Evolutionary conservation across 129 eudicot species (phyloP).

Genomic region (Saussurea involucrata): DNA sequence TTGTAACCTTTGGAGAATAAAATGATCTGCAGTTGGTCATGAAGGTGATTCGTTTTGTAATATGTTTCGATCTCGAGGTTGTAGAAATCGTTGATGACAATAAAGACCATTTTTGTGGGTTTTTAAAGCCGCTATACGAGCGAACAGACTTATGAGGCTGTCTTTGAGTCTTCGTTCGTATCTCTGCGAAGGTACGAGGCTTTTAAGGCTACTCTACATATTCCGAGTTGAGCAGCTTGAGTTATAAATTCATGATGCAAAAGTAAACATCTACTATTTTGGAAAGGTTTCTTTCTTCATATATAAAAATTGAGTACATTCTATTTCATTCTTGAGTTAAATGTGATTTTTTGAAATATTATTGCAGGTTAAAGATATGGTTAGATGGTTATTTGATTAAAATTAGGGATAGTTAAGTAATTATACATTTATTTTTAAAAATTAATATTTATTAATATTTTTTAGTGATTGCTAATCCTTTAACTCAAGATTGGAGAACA

Average conservation of each 20-base stretch:
- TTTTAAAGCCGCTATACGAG: not conserved
- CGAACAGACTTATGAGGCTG: not conserved
- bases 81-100: conserved; percentile 12
- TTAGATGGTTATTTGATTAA: not conserved
- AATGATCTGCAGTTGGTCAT: not conserved
- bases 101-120: conserved; percentile 14
- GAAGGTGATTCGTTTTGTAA: conserved; percentile 9
- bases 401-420: not conserved
- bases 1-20: conserved; percentile 24
- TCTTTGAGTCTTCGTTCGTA: conserved; percentile 4
- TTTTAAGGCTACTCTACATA: conserved; percentile 8
- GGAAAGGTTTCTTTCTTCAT: not conserved
- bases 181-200: conserved; percentile 10
- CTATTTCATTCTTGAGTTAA: not conserved
- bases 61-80: conserved; percentile 19
- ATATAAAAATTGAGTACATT: not conserved
- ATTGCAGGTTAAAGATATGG: not conserved
- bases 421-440: too few relatives aligned
- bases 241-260: not conserved
- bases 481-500: not conserved
- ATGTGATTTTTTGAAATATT: not conserved
- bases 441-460: too few relatives aligned
- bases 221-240: conserved; percentile 3
- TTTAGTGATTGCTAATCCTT: not conserved
- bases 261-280: not conserved